phyloP scores from a whole-genome alignment of 106 monocot genomes.

The Alisma plantagoaquatica region DNA sequence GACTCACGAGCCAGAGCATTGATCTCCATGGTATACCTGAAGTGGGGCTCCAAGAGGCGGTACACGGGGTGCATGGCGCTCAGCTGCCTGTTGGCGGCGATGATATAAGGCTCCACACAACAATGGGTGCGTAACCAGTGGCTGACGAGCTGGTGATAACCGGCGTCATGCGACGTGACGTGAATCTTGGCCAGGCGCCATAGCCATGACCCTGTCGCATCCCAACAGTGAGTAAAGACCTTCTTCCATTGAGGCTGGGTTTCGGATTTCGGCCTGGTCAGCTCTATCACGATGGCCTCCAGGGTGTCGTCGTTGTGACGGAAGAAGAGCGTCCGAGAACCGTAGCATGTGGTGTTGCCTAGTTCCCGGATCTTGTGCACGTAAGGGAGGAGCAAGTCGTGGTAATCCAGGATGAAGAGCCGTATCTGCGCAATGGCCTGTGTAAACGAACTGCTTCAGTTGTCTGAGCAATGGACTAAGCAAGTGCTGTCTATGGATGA shows the following conservation, averaged over 20 bases:
- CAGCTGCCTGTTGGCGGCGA: constrained; percentile 67
- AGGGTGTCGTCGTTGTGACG: constrained; percentile 50
- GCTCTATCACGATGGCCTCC: constrained; percentile 83
- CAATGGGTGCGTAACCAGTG: constrained; percentile 91
- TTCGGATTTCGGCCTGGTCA: constrained; percentile 40
- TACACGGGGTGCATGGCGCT: constrained; percentile 84
- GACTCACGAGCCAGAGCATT: constrained; percentile 78
- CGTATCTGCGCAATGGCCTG: constrained; percentile 70
- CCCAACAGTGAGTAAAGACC: constrained; percentile 68
- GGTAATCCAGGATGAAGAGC: constrained; percentile 71
- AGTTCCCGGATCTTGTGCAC: constrained; percentile 75
- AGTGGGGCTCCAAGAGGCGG: constrained; percentile 88
- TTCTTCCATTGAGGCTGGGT: constrained; percentile 23
- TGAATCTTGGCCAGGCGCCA: constrained; percentile 99
- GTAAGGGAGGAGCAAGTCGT: constrained; percentile 81
- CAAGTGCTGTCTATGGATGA: too few species aligned
- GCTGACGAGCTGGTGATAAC: constrained; percentile 93
- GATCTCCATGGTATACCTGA: constrained; percentile 80
- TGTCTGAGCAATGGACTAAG: too few species aligned
- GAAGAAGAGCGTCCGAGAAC: constrained; percentile 82
- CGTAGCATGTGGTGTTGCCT: constrained; percentile 75
- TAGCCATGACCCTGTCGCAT: constrained; percentile 77
- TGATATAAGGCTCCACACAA: constrained; percentile 72
- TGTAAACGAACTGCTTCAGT: background rate
- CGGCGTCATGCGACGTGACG: constrained; percentile 91